Percentiles rank a stretch among this genome's conserved stretches.
phyloP scores from a whole-genome alignment of 345 rosid species.

The Jatropha curcas region DNA sequence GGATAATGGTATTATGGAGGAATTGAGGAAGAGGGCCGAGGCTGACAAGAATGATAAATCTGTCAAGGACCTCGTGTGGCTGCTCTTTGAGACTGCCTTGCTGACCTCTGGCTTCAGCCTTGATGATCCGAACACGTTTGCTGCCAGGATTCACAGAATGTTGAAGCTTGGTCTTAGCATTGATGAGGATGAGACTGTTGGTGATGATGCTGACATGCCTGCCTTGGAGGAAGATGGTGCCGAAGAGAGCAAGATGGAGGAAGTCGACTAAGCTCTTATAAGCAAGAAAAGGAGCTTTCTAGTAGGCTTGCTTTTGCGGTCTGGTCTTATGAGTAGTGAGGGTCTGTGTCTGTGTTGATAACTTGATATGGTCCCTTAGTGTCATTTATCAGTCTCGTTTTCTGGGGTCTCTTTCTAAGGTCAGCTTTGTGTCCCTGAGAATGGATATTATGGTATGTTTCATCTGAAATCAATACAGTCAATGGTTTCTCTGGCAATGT shows the following conservation, averaged over 20 bases:
- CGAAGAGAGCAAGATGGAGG: slow-evolving; percentile 96
- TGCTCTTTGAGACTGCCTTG: slow-evolving; percentile 79
- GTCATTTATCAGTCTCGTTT: neutral
- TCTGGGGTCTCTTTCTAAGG: neutral
- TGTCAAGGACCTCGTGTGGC: slow-evolving; percentile 71
- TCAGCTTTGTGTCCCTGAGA: neutral
- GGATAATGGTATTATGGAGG: slow-evolving; percentile 89
- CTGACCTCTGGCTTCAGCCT: slow-evolving; percentile 86
- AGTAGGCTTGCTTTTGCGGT: neutral
- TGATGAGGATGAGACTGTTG: slow-evolving; percentile 61
- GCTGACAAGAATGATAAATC: slow-evolving; percentile 85
- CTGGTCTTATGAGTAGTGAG: neutral
- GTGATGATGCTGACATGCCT: slow-evolving; percentile 72
- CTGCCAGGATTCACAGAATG: slow-evolving; percentile 82
- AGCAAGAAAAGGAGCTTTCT: too few species aligned
- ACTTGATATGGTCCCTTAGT: neutral
- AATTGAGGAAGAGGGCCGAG: slow-evolving; percentile 74
- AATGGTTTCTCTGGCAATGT: too few species aligned
- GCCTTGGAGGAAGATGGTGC: slow-evolving; percentile 72
- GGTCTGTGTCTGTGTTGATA: neutral
- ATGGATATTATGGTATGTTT: too few species aligned
- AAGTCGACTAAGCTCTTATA: slow-evolving; percentile 52
- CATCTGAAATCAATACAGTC: too few species aligned
- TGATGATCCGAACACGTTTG: slow-evolving; percentile 84
- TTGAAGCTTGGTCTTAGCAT: slow-evolving; percentile 82